Conservation (phyloP, 345 rosid species). For the Salix viminalis region DNA sequence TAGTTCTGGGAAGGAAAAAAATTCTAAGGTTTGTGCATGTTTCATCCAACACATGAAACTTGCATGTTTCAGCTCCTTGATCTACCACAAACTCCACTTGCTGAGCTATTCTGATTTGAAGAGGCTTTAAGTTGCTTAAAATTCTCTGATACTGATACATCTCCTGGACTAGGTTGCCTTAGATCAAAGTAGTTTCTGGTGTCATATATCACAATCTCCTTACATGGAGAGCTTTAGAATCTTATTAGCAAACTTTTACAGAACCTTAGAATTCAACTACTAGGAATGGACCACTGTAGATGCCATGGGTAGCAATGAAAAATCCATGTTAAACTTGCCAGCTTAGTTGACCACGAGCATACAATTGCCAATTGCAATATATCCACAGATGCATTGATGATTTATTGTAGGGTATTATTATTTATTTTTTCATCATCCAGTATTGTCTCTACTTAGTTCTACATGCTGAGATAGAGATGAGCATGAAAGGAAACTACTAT, state of each 20-base stretch:
- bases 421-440: not conserved
- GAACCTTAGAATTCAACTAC: not conserved
- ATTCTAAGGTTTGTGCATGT: slow-evolving; percentile 59
- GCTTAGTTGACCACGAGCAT: not conserved
- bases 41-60: slow-evolving; percentile 13
- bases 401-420: not conserved
- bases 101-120: not conserved
- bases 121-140: not conserved
- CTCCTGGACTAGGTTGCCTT: not conserved
- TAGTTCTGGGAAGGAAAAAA: slow-evolving; percentile 36
- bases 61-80: not conserved
- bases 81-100: not conserved
- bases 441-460: not conserved
- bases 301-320: not conserved
- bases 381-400: not conserved
- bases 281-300: not conserved
- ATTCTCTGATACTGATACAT: not conserved
- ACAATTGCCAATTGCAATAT: not conserved
- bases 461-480: not conserved
- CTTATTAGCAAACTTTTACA: not conserved
- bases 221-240: not conserved
- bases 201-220: too few species aligned
- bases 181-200: not conserved
- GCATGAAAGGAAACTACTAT: not conserved
- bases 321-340: not conserved